Percentiles rank a stretch among this genome's conserved stretches.
phyloP scores from a whole-genome alignment of 768 basidiomycete genomes.

The Macrolepiota fuliginosa region DNA sequence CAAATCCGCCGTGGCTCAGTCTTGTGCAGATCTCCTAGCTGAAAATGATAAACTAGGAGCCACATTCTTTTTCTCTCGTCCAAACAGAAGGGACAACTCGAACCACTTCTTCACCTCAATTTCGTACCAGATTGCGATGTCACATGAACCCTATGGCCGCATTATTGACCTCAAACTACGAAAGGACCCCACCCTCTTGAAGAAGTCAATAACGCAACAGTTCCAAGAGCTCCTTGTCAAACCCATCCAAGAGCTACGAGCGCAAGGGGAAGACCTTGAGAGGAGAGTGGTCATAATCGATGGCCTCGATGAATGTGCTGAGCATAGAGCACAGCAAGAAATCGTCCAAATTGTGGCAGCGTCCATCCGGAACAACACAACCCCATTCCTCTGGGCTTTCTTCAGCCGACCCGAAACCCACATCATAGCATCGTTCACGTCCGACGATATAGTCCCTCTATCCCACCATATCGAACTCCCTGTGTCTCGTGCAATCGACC shows the following conservation, averaged over 20 bases:
- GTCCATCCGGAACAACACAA: neutral
- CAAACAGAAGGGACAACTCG: neutral
- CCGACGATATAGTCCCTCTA: neutral
- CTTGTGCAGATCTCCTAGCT: neutral
- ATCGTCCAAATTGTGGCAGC: neutral
- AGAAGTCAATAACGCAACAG: neutral
- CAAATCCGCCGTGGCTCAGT: neutral
- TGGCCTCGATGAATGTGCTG: conserved; percentile 15
- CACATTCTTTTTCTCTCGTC: conserved; percentile 4
- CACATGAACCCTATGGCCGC: neutral
- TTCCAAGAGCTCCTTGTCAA: neutral
- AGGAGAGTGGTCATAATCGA: conserved; percentile 9
- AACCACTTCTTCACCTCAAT: neutral
- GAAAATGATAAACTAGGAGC: neutral
- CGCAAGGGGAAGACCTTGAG: neutral
- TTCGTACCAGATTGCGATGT: neutral
- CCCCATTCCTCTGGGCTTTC: neutral
- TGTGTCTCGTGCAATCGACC: conserved; percentile 6
- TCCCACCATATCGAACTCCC: conserved; percentile 2
- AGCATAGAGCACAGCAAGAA: neutral
- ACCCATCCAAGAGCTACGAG: neutral
- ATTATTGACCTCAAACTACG: neutral
- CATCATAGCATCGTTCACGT: conserved; percentile 3
- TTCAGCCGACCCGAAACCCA: neutral
- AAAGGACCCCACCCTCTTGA: neutral